Evolutionary conservation across 495 filamentous ascomycete genomes (phyloP), one percentile per base, ranked within the genome.

Genomic region (Xylaria telfairii): DNA sequence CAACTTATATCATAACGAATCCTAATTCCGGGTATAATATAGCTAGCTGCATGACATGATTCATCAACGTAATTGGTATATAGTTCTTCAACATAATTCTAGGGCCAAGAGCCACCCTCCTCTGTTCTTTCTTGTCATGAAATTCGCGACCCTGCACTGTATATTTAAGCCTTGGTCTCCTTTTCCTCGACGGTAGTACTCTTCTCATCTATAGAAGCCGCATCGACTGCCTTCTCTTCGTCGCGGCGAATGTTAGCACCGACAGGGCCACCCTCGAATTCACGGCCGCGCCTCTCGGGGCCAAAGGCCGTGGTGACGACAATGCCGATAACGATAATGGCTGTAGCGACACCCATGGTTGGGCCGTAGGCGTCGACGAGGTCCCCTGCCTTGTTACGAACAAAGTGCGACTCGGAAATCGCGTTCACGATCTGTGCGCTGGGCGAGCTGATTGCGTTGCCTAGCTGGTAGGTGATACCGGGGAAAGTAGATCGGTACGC

Each of bases 401-500:
- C 81, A 44, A 82, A 83, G 39, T 82, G 81, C 47, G 76, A 83
- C 68, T 92, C 90, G 5, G 91, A 79, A 46, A 92, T 83, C 3
- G 87, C 88, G 56, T 92, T 92, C 63, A 92, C 86, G 51, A 93
- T 91, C 78, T 93, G 91, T 3, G 90, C 86, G 0, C 89, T 90
- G 1, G 91, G 90, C 4, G 91, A 90, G 41, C 91, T 90, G 53
- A 93, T 87, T 86, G 93, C 91, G 78, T 92, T 93, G 21, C 91
- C 92, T 3, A 94, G 74, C 78, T 94, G 92, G 79, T 93, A 93
- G 0, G 90, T 90, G 62, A 87, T 78, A 32, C 90, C 90, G 0
- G 88, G 87, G 81, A 92, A 90, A 6, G 81, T 87, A 4, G 91
- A 91, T n/a, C 91, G 87, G 83, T 92, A 93, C 1, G 90, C 90